Evolutionary conservation across 2,329 filamentous ascomycete genomes (phyloP).

Genomic region (Alternaria conjuncta): DNA sequence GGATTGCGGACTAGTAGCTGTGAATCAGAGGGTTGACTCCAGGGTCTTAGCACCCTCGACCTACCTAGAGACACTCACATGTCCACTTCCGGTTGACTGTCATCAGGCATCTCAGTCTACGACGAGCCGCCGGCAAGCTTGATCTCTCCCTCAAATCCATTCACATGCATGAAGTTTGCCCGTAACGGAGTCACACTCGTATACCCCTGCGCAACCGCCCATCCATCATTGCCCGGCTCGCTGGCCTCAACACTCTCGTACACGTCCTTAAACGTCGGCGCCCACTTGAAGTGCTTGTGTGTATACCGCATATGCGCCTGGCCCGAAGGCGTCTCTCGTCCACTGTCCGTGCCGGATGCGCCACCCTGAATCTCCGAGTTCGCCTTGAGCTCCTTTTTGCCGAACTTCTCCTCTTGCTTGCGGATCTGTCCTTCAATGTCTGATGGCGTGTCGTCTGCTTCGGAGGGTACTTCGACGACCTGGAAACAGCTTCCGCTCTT

Average conservation of each 20-base stretch:
- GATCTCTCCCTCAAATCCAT: conserved; percentile 41
- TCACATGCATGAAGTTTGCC: conserved; percentile 84
- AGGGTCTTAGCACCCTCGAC: too few relatives aligned
- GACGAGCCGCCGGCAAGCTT: conserved; percentile 23
- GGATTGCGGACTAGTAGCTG: too few relatives aligned
- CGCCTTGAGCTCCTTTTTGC: conserved; percentile 48
- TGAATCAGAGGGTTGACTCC: background rate
- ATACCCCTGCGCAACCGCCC: conserved; percentile 85
- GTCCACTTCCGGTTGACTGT: background rate
- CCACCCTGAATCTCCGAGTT: conserved; percentile 24
- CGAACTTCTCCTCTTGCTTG: conserved; percentile 62
- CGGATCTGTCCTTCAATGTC: conserved; percentile 78
- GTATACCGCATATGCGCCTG: conserved; percentile 60
- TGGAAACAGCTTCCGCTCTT: conserved; percentile 82
- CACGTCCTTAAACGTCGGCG: conserved; percentile 84
- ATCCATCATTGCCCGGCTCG: conserved; percentile 85
- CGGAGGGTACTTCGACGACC: conserved; percentile 71
- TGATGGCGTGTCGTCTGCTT: conserved; percentile 64
- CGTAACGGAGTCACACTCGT: conserved; percentile 90
- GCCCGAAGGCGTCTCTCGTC: conserved; percentile 34
- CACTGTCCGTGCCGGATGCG: conserved; percentile 34
- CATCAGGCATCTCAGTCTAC: background rate
- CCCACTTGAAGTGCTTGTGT: conserved; percentile 95
- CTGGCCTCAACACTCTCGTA: conserved; percentile 84
- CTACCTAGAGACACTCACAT: background rate